A percentile compares a stretch with the other conserved stretches of the same genome.
Conservation (phyloP, 2,329 filamentous ascomycete genomes). For the Exophiala dermatitidis region DNA sequence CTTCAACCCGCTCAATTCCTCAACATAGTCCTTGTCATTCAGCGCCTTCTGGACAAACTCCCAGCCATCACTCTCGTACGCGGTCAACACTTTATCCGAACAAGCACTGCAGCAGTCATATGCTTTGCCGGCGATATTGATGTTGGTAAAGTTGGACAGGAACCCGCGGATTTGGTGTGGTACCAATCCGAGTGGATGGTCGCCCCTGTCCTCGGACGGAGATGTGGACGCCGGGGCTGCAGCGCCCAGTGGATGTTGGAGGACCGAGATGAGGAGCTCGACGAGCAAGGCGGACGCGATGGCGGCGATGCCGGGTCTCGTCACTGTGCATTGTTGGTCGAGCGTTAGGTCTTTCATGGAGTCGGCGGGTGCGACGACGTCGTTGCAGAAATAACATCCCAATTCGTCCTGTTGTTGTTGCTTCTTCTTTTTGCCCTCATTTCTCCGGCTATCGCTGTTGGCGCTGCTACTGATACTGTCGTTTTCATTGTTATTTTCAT, state of each 20-base stretch:
- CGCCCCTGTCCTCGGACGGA: conserved; percentile 31
- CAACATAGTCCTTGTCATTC: conserved; percentile 56
- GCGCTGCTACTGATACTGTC: neutral
- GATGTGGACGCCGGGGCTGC: conserved; percentile 34
- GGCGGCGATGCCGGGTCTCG: conserved; percentile 81
- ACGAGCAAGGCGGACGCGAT: conserved; percentile 88
- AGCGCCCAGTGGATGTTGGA: conserved; percentile 66
- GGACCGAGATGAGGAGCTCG: conserved; percentile 76
- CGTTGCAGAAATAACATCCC: conserved; percentile 97
- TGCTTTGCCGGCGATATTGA: conserved; percentile 50
- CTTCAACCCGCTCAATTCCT: conserved; percentile 55
- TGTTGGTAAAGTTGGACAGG: conserved; percentile 52
- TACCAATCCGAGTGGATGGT: conserved; percentile 46
- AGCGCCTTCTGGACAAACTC: conserved; percentile 53
- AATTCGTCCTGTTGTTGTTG: conserved; percentile 45
- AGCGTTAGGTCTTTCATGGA: conserved; percentile 91
- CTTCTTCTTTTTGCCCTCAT: too few relatives aligned
- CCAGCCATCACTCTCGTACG: conserved; percentile 52
- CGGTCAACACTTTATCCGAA: conserved; percentile 47
- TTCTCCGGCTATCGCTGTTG: conserved; percentile 58
- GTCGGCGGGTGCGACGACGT: conserved; percentile 87
- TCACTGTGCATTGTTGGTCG: conserved; percentile 97
- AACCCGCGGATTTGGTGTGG: conserved; percentile 60
- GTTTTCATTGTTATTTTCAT: neutral
- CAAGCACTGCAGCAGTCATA: conserved; percentile 59